Base-by-base conservation (phyloP, 441 rosid species). In the Viola pubescens region DNA sequence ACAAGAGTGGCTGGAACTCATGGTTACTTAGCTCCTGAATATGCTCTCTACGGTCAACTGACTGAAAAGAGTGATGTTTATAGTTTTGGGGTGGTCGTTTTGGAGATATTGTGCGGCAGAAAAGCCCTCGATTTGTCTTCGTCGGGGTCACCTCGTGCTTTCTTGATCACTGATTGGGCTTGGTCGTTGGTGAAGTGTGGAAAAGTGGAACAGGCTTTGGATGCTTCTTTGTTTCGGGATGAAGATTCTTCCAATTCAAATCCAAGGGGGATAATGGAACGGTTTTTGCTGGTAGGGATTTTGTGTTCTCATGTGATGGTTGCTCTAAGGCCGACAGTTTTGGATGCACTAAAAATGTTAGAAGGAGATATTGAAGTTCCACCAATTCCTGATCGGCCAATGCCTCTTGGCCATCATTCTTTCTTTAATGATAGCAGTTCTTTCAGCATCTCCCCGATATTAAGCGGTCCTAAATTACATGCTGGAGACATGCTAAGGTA, bases 1-100 rank as follows among this genome's bases (percentile, higher is more conserved):
- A 91, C 95, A 0, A 77, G 96, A 83, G 98, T 91, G 38, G 98
- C 94, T 0, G 98, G 98, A 43, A 91, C 98, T 48, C 96, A 86
- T 48, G 95, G 96, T 6, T 91, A 91, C 74, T 75, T 91, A 40
- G 96, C 98, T 48, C 96, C 96, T 0, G 96, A 91, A 66, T 91
- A 91, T n/a, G 98, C 96, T 0, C 84, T 91, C 16, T 91, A 91
- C 19, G 96, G 98, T 12, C 98, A 88, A 7, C 38, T 88, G 69
- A 84, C 96, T 0, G 96, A 86, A 63, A 91, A 81, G 69, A 91
- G 95, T 45, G 98, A 91, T 71, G 96, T 91, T 41, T 91, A 86
- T 56, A 88, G 98, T 67, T 91, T 91, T 4, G 98, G 98, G 0
- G 86, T 91, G 53, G 96, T 91, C 48, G 68, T 88, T 49, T 54